Conservation (phyloP, 2,329 filamentous ascomycete genomes). For the Phialemonium atrogriseum region DNA sequence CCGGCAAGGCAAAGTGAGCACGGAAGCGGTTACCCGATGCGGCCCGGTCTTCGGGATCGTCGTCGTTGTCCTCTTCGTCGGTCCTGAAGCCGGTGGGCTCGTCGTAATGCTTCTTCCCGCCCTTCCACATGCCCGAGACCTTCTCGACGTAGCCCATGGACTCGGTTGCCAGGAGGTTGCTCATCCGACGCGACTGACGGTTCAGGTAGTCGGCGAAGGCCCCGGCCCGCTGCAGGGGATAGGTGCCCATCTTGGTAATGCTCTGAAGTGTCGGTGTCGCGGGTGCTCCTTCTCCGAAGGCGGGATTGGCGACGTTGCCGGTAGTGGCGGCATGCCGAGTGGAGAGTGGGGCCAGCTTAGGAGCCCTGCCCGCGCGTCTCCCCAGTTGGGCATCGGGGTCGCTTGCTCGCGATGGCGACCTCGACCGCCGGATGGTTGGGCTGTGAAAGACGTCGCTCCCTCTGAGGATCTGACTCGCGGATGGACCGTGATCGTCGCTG, state of each 20-base stretch:
- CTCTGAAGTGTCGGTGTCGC: constrained; percentile 40
- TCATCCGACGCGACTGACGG: constrained; percentile 71
- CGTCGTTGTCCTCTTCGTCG: constrained; percentile 45
- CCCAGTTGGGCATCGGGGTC: too few species aligned
- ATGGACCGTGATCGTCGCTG: constrained; percentile 69
- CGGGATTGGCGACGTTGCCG: constrained; percentile 24
- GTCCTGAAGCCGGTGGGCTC: constrained; percentile 44
- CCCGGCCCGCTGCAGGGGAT: constrained; percentile 75
- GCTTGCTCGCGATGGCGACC: constrained; percentile 25
- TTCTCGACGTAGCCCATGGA: constrained; percentile 97
- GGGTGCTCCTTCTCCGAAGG: constrained; percentile 18
- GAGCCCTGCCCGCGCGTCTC: too few species aligned
- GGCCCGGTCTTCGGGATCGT: constrained; percentile 54
- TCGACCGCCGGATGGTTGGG: constrained; percentile 55
- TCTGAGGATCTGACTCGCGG: constrained; percentile 82
- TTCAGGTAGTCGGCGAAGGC: constrained; percentile 77
- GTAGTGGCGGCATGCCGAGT: constrained; percentile 28
- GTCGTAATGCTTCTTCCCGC: constrained; percentile 81
- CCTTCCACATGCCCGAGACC: constrained; percentile 94
- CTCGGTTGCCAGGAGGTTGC: constrained; percentile 73
- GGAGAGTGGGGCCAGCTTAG: constrained; percentile 5
- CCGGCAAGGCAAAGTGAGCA: constrained; percentile 81
- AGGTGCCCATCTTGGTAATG: constrained; percentile 55
- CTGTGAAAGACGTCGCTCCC: constrained; percentile 83
- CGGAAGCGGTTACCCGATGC: constrained; percentile 75